Evolutionary conservation across 176 grass and related monocot genomes (phyloP).

Genomic region (Luzula sylvatica): DNA sequence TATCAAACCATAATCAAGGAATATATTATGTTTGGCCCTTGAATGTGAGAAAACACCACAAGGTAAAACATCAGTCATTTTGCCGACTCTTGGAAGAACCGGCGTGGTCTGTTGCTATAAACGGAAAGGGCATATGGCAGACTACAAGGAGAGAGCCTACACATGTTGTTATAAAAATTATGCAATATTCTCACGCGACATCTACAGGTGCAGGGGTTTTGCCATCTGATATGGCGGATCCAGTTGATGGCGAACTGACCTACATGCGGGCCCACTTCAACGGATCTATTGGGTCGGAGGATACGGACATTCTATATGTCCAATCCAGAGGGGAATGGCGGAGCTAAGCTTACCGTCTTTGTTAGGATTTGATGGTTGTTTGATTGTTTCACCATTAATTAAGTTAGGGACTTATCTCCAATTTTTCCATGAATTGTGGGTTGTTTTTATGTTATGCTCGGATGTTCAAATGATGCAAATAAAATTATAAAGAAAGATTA

Average conservation of each 20-base stretch:
- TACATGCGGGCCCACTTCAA: slow-evolving; percentile 83
- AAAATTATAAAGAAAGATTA: too few species aligned
- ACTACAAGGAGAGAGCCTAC: slow-evolving; percentile 46
- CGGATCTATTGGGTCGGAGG: slow-evolving; percentile 63
- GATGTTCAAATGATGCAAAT: too few species aligned
- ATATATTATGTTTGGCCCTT: slow-evolving; percentile 61
- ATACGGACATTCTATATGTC: slow-evolving; percentile 93
- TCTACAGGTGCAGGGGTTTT: slow-evolving; percentile 90
- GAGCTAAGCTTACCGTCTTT: slow-evolving; percentile 70
- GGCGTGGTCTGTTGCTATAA: slow-evolving; percentile 52
- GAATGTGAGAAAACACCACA: slow-evolving; percentile 73
- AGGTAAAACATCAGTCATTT: background rate
- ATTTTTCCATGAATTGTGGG: too few species aligned
- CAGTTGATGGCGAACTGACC: slow-evolving; percentile 57
- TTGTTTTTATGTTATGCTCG: too few species aligned
- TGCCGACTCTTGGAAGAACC: slow-evolving; percentile 58
- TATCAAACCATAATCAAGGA: too few species aligned
- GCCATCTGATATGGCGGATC: slow-evolving; percentile 45
- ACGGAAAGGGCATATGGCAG: slow-evolving; percentile 64
- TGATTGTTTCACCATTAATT: too few species aligned
- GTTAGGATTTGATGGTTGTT: slow-evolving; percentile 65
- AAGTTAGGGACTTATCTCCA: too few species aligned
- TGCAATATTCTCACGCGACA: slow-evolving; percentile 65
- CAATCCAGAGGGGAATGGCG: slow-evolving; percentile 55
- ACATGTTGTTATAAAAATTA: slow-evolving; percentile 48